Conservation (phyloP, 2,329 filamentous ascomycete genomes). For the Fusarium chaquense region DNA sequence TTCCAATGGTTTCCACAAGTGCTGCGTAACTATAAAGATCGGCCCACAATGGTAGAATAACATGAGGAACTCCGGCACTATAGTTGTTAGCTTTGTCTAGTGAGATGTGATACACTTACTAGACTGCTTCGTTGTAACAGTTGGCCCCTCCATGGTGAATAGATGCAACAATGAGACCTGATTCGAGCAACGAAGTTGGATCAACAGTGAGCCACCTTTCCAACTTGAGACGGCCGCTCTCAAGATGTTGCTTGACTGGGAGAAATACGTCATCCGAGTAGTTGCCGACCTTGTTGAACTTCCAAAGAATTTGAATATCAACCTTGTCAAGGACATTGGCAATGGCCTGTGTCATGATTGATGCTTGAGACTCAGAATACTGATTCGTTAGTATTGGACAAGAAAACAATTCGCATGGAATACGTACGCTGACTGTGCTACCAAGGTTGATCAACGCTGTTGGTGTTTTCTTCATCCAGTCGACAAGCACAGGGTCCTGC, state of each 20-base stretch:
- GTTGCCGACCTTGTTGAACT: slow-evolving; percentile 30
- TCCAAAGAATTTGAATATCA: slow-evolving; percentile 51
- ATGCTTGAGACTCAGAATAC: slow-evolving; percentile 11
- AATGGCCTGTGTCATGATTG: neutral
- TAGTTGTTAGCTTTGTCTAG: neutral
- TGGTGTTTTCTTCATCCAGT: slow-evolving; percentile 57
- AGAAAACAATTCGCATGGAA: rapidly evolving
- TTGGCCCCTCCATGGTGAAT: slow-evolving; percentile 43
- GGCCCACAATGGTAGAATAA: slow-evolving; percentile 60
- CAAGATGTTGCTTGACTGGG: slow-evolving; percentile 24
- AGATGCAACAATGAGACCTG: slow-evolving; percentile 40
- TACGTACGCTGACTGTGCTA: slow-evolving; percentile 45
- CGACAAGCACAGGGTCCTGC: slow-evolving; percentile 57
- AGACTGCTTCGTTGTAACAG: slow-evolving; percentile 37
- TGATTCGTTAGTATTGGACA: neutral
- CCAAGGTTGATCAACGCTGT: slow-evolving; percentile 64
- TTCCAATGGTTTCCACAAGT: slow-evolving; percentile 56
- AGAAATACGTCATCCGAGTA: slow-evolving; percentile 22
- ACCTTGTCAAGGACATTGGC: neutral
- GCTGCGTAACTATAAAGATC: slow-evolving; percentile 61
- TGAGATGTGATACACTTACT: slow-evolving; percentile 5
- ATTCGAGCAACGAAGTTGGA: slow-evolving; percentile 50
- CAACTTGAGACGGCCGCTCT: slow-evolving; percentile 35
- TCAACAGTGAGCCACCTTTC: slow-evolving; percentile 48
- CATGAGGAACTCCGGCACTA: slow-evolving; percentile 58